Base-by-base conservation (phyloP, 176 grass and related monocot genomes). In the Rhynchospora pubera region DNA sequence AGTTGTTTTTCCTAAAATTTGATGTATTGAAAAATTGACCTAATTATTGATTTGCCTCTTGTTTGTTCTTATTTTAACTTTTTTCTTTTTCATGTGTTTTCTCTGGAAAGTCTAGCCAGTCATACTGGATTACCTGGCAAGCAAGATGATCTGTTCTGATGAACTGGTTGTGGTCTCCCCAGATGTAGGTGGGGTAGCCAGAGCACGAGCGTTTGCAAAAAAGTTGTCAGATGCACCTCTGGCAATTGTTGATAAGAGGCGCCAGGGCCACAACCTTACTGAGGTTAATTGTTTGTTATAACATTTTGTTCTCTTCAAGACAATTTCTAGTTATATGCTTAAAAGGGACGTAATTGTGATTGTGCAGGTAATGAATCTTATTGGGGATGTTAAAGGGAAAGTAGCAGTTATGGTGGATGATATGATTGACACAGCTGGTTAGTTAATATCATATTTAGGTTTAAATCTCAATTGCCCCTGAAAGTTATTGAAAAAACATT, bases 111-210 rank as follows among this genome's bases (percentile, higher is more conserved):
- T 85, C 26, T 82, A 89, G 91, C 93, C 93, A 34, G 89, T 97
- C 12, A 97, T 97, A 83, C 87, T 97, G 48, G 93, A 97, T 79
- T 97, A 97, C 66, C 86, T 97, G 45, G 91, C 93, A 57, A 97
- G 93, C 93, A 97, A 97, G 88, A 97, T 82, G 73, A 88, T 97
- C 69, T 83, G 89, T 83, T 88, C 91, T 68, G 71, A 81, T 10
- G 93, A 93, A 45, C 81, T 97, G 23, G 93, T 97, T 52, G 92
- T 94, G 26, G 89, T 94, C 55, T 94, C 92, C 44, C 91, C 91
- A 6, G 91, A 94, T 84, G 90, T 97, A 8, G 93, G 93, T 44
- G 93, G 93, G 46, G 93, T 97, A 5, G 92, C 89, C 18, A 85
- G 89, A 62, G 89, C 92, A 19, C 89, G 92, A 15, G 87, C 92